These are phyloP conservation scores for Stagonosporopsis chrysanthemi DNA, from an alignment of 2,329 filamentous ascomycete genomes.

Conservation along the genomic window DNA sequence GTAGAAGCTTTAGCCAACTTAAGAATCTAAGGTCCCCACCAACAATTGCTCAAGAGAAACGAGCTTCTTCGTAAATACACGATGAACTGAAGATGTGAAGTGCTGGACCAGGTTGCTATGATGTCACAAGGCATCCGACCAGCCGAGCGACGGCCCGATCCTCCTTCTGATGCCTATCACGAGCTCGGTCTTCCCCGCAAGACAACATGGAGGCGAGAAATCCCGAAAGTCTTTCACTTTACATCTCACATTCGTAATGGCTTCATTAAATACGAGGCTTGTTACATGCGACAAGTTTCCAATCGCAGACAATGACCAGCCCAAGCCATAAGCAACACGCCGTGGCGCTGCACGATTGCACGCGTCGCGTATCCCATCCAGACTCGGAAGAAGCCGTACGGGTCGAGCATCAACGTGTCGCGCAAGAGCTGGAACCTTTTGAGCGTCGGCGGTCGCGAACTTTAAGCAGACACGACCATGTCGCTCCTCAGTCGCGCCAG, in stretches of 20 bases:
- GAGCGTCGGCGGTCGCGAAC: neutral
- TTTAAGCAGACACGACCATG: neutral
- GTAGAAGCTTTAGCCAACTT: too few species aligned
- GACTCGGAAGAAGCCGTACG: conserved; percentile 32
- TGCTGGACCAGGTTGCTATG: neutral
- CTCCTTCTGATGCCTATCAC: conserved; percentile 1
- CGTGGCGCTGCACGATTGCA: conserved; percentile 21
- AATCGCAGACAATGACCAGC: conserved; percentile 1
- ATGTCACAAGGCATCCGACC: conserved; percentile 7
- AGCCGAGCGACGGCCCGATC: conserved; percentile 17
- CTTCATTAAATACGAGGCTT: neutral
- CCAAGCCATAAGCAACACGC: conserved; percentile 19
- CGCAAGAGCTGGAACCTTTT: conserved; percentile 25
- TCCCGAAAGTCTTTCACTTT: neutral
- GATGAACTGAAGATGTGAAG: neutral
- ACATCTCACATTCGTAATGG: neutral
- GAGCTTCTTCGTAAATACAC: too few species aligned
- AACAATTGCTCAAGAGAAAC: too few species aligned
- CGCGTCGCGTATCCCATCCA: conserved; percentile 20
- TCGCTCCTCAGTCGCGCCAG: conserved; percentile 16
- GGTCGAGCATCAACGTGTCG: conserved; percentile 26
- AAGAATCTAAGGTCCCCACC: too few species aligned
- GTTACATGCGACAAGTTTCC: neutral
- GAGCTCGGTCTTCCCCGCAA: neutral
- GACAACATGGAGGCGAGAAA: neutral